phyloP scores from a whole-genome alignment of 495 filamentous ascomycete species.

The Articulospora tetracladia region DNA sequence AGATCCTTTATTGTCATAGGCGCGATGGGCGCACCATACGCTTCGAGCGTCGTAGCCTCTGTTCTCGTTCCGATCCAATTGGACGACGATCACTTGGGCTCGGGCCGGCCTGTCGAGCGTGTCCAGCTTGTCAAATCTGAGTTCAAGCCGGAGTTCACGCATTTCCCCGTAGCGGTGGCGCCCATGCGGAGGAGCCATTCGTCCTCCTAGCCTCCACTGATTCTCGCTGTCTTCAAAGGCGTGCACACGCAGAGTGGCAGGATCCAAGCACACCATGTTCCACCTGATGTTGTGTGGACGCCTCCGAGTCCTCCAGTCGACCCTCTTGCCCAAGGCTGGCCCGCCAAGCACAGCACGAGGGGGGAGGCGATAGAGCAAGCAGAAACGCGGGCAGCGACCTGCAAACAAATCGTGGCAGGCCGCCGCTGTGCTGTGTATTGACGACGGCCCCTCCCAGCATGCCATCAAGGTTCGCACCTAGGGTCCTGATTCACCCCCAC shows the following conservation, averaged over 20 bases:
- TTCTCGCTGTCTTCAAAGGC: neutral
- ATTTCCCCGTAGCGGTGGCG: neutral
- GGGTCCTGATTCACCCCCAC: constrained; percentile 1
- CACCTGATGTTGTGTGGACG: neutral
- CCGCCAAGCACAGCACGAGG: neutral
- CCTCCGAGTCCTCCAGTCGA: neutral
- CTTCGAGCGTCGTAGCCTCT: constrained; percentile 1
- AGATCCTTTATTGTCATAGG: neutral
- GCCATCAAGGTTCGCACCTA: too few relatives aligned
- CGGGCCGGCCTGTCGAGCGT: neutral
- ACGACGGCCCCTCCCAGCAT: too few relatives aligned
- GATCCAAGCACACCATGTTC: neutral
- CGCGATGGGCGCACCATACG: constrained; percentile 10
- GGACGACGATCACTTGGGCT: constrained; percentile 21
- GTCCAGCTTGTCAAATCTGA: neutral
- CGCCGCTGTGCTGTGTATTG: neutral
- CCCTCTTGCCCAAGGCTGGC: neutral
- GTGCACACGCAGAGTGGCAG: neutral
- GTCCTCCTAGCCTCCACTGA: neutral
- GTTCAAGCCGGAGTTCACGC: neutral
- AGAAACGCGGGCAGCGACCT: neutral
- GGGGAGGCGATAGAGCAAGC: neutral
- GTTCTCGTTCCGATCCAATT: constrained; percentile 8
- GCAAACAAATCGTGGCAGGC: neutral
- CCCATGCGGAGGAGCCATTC: neutral